These are phyloP conservation scores for Musa beccarii DNA, from an alignment of 176 grass and related monocot genomes.

Conservation along the genomic window DNA sequence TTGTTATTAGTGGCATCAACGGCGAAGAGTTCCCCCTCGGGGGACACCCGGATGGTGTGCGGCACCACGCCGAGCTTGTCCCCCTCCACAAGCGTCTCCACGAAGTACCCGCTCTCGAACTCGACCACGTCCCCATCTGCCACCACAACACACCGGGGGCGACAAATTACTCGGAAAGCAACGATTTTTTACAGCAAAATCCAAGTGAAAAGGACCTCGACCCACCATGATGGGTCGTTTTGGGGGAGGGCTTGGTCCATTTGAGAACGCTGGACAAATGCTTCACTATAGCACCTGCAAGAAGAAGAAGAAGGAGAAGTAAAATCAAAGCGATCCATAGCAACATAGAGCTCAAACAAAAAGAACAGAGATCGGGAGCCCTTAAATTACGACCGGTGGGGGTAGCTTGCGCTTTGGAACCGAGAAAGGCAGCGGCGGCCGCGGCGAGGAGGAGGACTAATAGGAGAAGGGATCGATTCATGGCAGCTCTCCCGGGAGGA, in stretches of 20 bases:
- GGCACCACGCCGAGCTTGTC: conserved; percentile 83
- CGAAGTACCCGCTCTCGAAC: conserved; percentile 86
- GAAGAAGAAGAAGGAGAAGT: neutral
- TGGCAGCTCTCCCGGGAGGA: neutral
- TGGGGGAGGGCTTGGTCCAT: conserved; percentile 9
- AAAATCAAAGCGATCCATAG: neutral
- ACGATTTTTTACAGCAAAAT: conserved; percentile 14
- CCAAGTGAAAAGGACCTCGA: conserved; percentile 8
- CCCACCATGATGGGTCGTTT: conserved; percentile 7
- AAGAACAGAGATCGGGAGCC: neutral
- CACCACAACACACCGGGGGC: neutral
- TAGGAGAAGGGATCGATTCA: neutral
- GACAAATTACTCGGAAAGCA: neutral
- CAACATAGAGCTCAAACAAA: neutral
- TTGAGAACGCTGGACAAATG: conserved; percentile 13
- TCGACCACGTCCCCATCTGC: conserved; percentile 67
- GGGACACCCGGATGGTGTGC: conserved; percentile 85
- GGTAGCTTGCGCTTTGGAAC: neutral
- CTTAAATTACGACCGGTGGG: neutral
- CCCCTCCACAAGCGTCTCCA: conserved; percentile 91
- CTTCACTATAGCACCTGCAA: conserved; percentile 8
- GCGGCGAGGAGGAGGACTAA: neutral
- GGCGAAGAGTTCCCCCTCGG: conserved; percentile 74
- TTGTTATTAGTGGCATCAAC: conserved; percentile 80
- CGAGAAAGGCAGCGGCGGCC: neutral